Percentiles rank a stretch among this genome's conserved stretches.
phyloP scores from a whole-genome alignment of 2,329 filamentous ascomycete genomes.

The Colletotrichum eremochloae region DNA sequence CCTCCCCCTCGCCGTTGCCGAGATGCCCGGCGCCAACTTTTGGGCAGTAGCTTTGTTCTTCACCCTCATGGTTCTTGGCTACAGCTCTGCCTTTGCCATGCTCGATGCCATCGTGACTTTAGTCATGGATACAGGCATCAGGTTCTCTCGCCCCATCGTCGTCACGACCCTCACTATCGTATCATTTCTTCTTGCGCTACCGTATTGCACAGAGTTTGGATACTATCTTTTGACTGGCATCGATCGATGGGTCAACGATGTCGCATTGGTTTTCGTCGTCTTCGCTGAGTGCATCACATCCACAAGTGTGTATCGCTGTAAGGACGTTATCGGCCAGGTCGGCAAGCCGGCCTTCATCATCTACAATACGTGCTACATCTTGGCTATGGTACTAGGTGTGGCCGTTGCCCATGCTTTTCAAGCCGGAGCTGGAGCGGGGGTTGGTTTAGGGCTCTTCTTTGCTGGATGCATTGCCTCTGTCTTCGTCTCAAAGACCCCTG shows the following conservation, averaged over 20 bases:
- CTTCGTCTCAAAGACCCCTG: conserved; percentile 58
- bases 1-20: conserved; percentile 65
- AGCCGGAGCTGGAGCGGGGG: conserved; percentile 61
- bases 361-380: conserved; percentile 67
- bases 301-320: conserved; percentile 67
- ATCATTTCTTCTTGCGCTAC: conserved; percentile 67
- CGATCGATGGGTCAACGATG: conserved; percentile 69
- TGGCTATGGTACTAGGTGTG: conserved; percentile 65
- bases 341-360: conserved; percentile 58
- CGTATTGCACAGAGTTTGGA: conserved; percentile 70
- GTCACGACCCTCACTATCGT: conserved; percentile 63
- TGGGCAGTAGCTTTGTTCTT: conserved; percentile 72
- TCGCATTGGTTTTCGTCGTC: conserved; percentile 67
- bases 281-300: conserved; percentile 65
- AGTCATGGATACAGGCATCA: conserved; percentile 65
- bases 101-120: conserved; percentile 68
- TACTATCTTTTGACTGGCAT: conserved; percentile 68
- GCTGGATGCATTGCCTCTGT: conserved; percentile 55
- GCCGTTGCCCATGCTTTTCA: conserved; percentile 61
- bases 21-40: conserved; percentile 70
- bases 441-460: conserved; percentile 66
- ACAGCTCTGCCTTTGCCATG: conserved; percentile 71
- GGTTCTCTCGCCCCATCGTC: conserved; percentile 60
- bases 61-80: conserved; percentile 69
- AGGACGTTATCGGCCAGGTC: conserved; percentile 59